These are phyloP conservation scores for Penicillium goetzii DNA, from an alignment of 495 filamentous ascomycete species.

Conservation along the genomic window DNA sequence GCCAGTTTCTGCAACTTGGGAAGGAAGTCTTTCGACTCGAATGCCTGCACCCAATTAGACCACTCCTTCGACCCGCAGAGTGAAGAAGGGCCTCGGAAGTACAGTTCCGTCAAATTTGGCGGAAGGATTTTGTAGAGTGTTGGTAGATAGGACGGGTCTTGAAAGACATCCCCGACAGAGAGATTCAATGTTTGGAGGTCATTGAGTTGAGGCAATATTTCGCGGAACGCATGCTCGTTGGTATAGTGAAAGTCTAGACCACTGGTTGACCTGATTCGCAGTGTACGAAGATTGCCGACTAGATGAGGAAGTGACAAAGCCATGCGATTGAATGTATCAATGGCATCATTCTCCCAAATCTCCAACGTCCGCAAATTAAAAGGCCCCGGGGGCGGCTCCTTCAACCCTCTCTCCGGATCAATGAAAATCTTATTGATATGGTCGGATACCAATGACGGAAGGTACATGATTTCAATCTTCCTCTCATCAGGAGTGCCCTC, in stretches of 20 bases:
- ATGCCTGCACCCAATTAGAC: constrained; percentile 27
- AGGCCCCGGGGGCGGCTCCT: constrained; percentile 10
- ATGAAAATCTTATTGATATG: constrained; percentile 20
- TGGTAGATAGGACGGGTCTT: constrained; percentile 20
- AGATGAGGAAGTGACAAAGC: constrained; percentile 28
- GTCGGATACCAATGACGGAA: constrained; percentile 17
- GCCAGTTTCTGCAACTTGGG: constrained; percentile 26
- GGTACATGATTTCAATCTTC: constrained; percentile 20
- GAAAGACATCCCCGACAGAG: constrained; percentile 31
- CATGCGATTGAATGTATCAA: constrained; percentile 31
- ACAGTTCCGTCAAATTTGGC: constrained; percentile 25
- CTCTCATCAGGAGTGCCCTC: constrained; percentile 8
- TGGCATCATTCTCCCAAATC: constrained; percentile 33
- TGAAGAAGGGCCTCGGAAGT: constrained; percentile 30
- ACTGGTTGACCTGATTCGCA: constrained; percentile 30
- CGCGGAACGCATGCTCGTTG: constrained; percentile 12
- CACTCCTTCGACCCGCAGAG: constrained; percentile 24
- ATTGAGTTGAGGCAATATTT: constrained; percentile 20
- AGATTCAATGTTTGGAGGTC: constrained; percentile 27
- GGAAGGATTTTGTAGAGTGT: constrained; percentile 24
- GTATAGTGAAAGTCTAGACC: constrained; percentile 22
- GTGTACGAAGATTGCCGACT: constrained; percentile 20
- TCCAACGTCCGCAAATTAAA: constrained; percentile 26
- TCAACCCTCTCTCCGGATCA: constrained; percentile 2
- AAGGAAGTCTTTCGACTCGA: constrained; percentile 19